phyloP scores from a whole-genome alignment of 2,329 filamentous ascomycete species.

The Zymoseptoria pseudotritici region DNA sequence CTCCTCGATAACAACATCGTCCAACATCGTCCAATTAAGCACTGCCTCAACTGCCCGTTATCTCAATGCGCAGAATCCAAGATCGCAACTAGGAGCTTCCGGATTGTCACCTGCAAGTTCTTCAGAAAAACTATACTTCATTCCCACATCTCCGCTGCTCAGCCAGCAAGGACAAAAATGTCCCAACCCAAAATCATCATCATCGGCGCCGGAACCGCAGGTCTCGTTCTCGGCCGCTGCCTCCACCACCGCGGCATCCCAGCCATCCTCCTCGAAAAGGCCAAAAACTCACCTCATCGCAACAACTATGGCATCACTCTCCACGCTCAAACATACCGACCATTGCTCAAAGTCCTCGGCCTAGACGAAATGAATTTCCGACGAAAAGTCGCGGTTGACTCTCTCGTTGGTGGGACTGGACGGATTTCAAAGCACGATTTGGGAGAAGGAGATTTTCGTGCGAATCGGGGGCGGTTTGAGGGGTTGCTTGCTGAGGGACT shows the following conservation, averaged over 20 bases:
- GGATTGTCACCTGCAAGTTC: neutral
- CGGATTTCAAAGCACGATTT: neutral
- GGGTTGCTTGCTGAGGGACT: conserved; percentile 29
- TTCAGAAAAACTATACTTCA: neutral
- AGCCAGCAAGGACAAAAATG: conserved; percentile 7
- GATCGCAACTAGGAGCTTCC: neutral
- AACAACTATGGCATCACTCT: conserved; percentile 37
- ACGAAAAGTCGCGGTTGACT: conserved; percentile 28
- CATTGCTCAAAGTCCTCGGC: conserved; percentile 27
- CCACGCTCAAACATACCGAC: conserved; percentile 26
- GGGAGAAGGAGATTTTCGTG: conserved; percentile 24
- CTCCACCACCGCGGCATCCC: conserved; percentile 29
- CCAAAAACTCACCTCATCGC: conserved; percentile 17
- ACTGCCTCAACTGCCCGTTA: neutral
- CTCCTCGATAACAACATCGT: neutral
- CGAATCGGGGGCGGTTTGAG: conserved; percentile 32
- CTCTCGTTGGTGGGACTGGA: conserved; percentile 21
- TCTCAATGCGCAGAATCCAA: neutral
- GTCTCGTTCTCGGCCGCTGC: conserved; percentile 34
- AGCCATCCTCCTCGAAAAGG: conserved; percentile 31
- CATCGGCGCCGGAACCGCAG: conserved; percentile 41
- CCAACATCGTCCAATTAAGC: neutral
- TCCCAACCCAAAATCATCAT: conserved; percentile 33
- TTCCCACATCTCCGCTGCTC: neutral
- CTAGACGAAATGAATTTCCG: conserved; percentile 29